phyloP scores from a whole-genome alignment of 129 eudicot species.

The Gnaphalium uliginosum region DNA sequence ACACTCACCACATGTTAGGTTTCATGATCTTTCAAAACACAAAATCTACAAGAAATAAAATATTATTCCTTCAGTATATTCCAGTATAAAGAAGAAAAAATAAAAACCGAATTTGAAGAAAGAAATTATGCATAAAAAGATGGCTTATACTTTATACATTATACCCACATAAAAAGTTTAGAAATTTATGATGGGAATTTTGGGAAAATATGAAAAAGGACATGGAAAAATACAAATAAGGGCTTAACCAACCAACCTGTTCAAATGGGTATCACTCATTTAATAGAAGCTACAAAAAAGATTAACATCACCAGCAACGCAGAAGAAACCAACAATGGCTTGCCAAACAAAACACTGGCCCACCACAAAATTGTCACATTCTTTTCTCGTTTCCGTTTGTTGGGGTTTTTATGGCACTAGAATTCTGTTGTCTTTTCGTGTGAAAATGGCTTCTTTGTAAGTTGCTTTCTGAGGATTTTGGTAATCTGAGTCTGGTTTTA shows the following conservation, averaged over 20 bases:
- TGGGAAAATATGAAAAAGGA: conserved; percentile 16
- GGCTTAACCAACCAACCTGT: conserved; percentile 28
- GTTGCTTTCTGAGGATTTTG: conserved; percentile 29
- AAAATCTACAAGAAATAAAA: conserved; percentile 17
- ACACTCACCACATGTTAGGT: conserved; percentile 43
- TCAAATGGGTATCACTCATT: conserved; percentile 35
- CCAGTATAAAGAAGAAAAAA: not conserved
- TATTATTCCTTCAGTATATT: conserved; percentile 18
- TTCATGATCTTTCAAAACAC: conserved; percentile 24
- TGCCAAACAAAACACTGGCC: conserved; percentile 29
- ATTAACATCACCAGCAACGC: conserved; percentile 35
- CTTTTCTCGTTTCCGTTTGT: conserved; percentile 22
- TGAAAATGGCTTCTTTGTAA: conserved; percentile 9
- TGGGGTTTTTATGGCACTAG: conserved; percentile 8
- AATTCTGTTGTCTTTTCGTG: conserved; percentile 22
- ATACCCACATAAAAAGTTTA: conserved; percentile 26
- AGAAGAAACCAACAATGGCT: conserved; percentile 32
- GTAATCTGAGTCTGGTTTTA: conserved; percentile 4
- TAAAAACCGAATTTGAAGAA: conserved; percentile 3
- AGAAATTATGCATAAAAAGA: conserved; percentile 13
- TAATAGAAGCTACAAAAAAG: conserved; percentile 25
- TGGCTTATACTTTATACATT: conserved; percentile 4
- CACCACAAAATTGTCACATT: conserved; percentile 35
- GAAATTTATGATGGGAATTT: conserved; percentile 8
- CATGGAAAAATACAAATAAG: conserved; percentile 11